A percentile compares a stretch with the other conserved stretches of the same genome.
Conservation (phyloP, 208 protist genomes). For the Crithidia thermophila region DNA sequence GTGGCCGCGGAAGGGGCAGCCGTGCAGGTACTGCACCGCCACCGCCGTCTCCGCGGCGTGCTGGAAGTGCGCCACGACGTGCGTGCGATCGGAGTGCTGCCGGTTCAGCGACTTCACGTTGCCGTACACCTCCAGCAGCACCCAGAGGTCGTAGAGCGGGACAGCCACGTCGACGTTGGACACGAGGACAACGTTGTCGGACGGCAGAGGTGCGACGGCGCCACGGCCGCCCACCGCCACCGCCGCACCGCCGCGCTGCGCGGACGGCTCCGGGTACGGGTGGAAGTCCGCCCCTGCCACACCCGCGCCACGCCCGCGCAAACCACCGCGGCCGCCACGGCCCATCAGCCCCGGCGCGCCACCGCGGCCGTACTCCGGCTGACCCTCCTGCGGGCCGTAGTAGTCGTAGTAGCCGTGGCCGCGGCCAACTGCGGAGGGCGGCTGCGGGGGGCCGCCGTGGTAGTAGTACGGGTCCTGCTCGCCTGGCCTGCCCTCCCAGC, state of each 20-base stretch:
- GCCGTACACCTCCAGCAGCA: constrained; percentile 89
- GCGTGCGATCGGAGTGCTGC: constrained; percentile 72
- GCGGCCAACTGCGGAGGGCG: neutral
- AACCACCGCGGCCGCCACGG: constrained; percentile 28
- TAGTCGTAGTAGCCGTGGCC: neutral
- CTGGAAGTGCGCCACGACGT: constrained; percentile 84
- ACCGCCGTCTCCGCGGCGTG: constrained; percentile 63
- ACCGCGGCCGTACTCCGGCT: neutral
- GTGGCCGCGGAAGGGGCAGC: constrained; percentile 68
- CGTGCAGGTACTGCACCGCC: constrained; percentile 74
- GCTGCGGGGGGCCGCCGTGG: neutral
- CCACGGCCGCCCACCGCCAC: neutral
- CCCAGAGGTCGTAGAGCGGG: constrained; percentile 81
- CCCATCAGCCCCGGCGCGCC: constrained; percentile 1
- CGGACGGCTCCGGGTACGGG: constrained; percentile 16
- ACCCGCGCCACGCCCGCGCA: constrained; percentile 32
- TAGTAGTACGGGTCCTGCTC: neutral
- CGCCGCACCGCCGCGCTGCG: constrained; percentile 4
- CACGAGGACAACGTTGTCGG: constrained; percentile 69
- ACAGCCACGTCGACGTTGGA: constrained; percentile 65
- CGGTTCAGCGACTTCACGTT: constrained; percentile 88
- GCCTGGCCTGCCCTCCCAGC: neutral
- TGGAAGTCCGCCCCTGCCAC: constrained; percentile 16
- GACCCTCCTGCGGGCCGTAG: neutral
- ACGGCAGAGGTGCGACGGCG: constrained; percentile 4